A percentile compares a stretch with the other conserved stretches of the same genome.
These are phyloP conservation scores for Artemisia annua DNA, from an alignment of 129 eudicot genomes.

Conservation along the genomic window DNA sequence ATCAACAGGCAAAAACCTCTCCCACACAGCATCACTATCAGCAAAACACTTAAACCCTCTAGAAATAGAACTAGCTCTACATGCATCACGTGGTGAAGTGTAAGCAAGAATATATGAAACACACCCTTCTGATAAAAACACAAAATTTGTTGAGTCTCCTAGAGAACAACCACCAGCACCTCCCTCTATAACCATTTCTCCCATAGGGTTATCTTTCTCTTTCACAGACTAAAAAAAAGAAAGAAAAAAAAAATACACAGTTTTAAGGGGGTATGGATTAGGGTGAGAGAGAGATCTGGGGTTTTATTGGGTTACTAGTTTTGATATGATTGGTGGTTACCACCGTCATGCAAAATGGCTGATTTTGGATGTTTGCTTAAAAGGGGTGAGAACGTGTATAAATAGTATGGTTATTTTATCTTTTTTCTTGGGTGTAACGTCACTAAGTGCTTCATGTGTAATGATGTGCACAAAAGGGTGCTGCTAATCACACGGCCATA, in stretches of 20 bases:
- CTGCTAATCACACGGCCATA: too few relatives aligned
- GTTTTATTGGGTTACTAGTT: conserved; percentile 18
- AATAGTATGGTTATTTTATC: neutral
- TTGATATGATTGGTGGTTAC: conserved; percentile 29
- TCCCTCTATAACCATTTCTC: neutral
- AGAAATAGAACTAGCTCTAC: conserved; percentile 39
- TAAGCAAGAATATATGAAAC: conserved; percentile 41
- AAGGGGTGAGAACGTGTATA: neutral
- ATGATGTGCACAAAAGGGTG: too few relatives aligned
- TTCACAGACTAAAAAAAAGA: neutral
- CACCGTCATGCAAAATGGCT: conserved; percentile 30
- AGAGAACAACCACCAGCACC: neutral
- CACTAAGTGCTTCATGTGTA: too few relatives aligned
- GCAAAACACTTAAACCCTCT: conserved; percentile 42
- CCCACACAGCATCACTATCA: conserved; percentile 62
- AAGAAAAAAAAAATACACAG: too few relatives aligned
- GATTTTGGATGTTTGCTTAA: conserved; percentile 1
- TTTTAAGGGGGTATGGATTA: neutral
- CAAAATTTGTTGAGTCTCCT: neutral
- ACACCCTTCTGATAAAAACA: conserved; percentile 50
- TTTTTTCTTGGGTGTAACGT: neutral
- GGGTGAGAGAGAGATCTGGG: conserved; percentile 29
- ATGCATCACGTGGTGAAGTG: conserved; percentile 61
- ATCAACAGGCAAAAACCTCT: conserved; percentile 30
- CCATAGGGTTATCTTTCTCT: neutral